phyloP scores from a whole-genome alignment of 495 filamentous ascomycete genomes.

The Copromyces sp. region DNA sequence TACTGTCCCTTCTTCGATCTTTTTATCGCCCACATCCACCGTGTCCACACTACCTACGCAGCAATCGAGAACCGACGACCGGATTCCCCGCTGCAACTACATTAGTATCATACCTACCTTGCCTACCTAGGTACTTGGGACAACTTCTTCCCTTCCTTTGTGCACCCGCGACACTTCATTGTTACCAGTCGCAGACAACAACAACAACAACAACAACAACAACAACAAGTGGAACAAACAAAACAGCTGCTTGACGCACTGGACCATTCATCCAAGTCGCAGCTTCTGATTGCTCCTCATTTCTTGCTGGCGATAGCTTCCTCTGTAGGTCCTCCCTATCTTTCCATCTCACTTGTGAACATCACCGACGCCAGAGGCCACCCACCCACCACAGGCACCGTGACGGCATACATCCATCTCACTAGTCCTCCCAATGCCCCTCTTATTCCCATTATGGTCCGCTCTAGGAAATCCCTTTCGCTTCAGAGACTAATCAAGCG shows the following conservation, averaged over 20 bases:
- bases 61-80: background rate
- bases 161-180: background rate
- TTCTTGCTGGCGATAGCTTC: background rate
- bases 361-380: background rate
- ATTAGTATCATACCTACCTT: background rate
- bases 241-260: background rate
- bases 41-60: background rate
- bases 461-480: constrained; percentile 4
- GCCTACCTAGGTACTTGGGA: too few species aligned
- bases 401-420: background rate
- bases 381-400: background rate
- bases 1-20: background rate
- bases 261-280: background rate
- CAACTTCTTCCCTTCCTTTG: background rate
- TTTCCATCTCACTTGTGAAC: background rate
- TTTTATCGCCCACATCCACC: background rate
- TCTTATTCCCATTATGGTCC: constrained; percentile 8
- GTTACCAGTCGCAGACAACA: background rate
- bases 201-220: too few species aligned
- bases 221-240: background rate
- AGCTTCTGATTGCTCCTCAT: background rate
- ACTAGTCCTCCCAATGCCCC: background rate
- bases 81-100: background rate
- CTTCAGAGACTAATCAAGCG: constrained; percentile 19
- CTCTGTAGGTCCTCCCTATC: background rate